Conservation (phyloP, 2,329 filamentous ascomycete genomes). For the Gliomastix tumulicola region DNA sequence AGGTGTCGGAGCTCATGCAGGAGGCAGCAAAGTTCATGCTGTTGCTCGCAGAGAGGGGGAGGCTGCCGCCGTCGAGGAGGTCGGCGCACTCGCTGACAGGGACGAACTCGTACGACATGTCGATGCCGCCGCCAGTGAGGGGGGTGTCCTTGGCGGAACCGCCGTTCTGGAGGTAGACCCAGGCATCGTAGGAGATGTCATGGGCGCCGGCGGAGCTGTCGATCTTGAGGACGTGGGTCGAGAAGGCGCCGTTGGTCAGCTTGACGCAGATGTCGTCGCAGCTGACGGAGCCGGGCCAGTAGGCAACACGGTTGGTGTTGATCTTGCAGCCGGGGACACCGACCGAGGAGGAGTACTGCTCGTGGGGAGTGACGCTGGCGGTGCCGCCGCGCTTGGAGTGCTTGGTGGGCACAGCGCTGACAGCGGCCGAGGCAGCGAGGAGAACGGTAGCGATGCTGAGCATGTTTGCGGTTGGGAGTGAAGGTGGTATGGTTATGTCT, state of each 20-base stretch:
- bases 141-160: slow-evolving; percentile 37
- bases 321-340: slow-evolving; percentile 55
- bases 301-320: slow-evolving; percentile 53
- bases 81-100: slow-evolving; percentile 38
- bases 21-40: slow-evolving; percentile 46
- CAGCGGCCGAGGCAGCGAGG: slow-evolving; percentile 12
- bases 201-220: slow-evolving; percentile 49
- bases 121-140: slow-evolving; percentile 38
- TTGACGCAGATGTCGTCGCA: slow-evolving; percentile 52
- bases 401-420: slow-evolving; percentile 11
- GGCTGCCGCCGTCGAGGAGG: slow-evolving; percentile 41
- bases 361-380: slow-evolving; percentile 42
- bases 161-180: slow-evolving; percentile 50
- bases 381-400: slow-evolving; percentile 6
- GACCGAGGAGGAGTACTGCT: slow-evolving; percentile 47
- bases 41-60: slow-evolving; percentile 49
- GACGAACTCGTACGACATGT: slow-evolving; percentile 43
- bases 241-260: slow-evolving; percentile 38
- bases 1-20: slow-evolving; percentile 39
- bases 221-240: slow-evolving; percentile 50
- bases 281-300: slow-evolving; percentile 46
- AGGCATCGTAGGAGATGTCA: slow-evolving; percentile 56
- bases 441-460: slow-evolving; percentile 12
- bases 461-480: slow-evolving; percentile 9
- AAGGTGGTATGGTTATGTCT: too few relatives aligned